Base-by-base conservation (phyloP, 352 stramenopile species). In the Phytophthora europaea region DNA sequence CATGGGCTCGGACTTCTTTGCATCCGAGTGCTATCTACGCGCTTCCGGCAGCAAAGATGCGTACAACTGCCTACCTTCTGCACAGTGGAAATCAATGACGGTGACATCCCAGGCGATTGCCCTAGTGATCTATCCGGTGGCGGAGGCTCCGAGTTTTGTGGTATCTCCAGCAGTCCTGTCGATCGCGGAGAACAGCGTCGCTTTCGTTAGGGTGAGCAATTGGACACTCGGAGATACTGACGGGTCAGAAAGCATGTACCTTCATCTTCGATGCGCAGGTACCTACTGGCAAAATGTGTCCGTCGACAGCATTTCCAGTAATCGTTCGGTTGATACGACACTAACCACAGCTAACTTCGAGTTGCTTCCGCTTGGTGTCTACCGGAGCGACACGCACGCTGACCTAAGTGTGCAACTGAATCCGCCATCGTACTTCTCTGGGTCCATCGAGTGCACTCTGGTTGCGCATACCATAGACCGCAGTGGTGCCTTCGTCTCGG, bases 381-480 rank as follows among this genome's bases (percentile, higher is more conserved):
- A 73, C 28, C 28, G 50, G 16, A 34, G 33, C 22, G 58, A 65
- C 1, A 43, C 18, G 26, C 20, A 54, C 12, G 3, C 36, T 10
- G 67, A 73, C 38, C 28, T 73, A 13, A 73, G 22, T 15, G 45
- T 84, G 4, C 64, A 67, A 31, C 54, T 85, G 26, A 61, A 6
- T 13, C 72, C 78, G n/a, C 59, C 50, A 15, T 6, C 26, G 22
- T 82, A 74, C 36, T 82, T 80, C 33, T 82, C 78, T 3, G 78
- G 78, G 33, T 57, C 48, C 1, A 77, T 85, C 33, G 38, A 60
- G 6, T 85, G 78, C 66, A 64, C 2, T 15, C 8, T 84, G 1
- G 51, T 71, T 10, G 55, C 48, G 0, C 62, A 52, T 23, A 40
- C 72, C 3, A 67, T 76, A 10, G 78, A 84, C 52, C 51, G 64